These are phyloP conservation scores for Penicillium sp. DNA, from an alignment of 2,329 filamentous ascomycete genomes.

Conservation along the genomic window DNA sequence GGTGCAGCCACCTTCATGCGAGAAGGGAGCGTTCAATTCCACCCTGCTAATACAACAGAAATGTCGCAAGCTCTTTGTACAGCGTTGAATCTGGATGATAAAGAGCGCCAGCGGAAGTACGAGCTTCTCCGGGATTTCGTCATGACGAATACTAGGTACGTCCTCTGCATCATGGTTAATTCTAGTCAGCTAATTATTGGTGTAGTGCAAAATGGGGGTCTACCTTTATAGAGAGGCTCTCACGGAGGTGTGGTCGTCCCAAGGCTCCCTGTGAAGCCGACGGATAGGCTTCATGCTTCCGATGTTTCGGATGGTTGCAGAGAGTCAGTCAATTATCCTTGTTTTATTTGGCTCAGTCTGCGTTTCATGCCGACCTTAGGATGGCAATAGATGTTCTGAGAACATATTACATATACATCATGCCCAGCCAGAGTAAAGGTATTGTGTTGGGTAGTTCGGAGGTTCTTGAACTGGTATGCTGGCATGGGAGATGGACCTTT, in stretches of 20 bases:
- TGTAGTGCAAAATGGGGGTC: conserved; percentile 34
- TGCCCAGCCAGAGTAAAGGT: too few relatives aligned
- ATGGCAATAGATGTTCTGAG: too few relatives aligned
- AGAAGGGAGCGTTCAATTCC: conserved; percentile 82
- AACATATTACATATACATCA: too few relatives aligned
- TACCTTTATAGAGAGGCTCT: conserved; percentile 26
- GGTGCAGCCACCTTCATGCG: conserved; percentile 82
- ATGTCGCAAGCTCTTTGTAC: conserved; percentile 81
- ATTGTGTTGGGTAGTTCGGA: too few relatives aligned
- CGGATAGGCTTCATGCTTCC: not conserved
- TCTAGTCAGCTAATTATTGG: not conserved
- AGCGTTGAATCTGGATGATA: conserved; percentile 78
- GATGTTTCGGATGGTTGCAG: not conserved
- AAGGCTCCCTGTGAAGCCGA: conserved; percentile 3
- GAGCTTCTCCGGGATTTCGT: conserved; percentile 83
- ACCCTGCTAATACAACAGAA: conserved; percentile 93
- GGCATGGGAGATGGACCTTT: too few relatives aligned
- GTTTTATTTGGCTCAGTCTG: too few relatives aligned
- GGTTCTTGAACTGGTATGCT: too few relatives aligned
- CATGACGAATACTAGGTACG: conserved; percentile 76
- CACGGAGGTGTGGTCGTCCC: conserved; percentile 11
- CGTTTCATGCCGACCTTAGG: too few relatives aligned
- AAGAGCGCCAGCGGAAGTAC: conserved; percentile 74
- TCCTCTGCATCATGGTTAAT: not conserved
- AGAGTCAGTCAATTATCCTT: not conserved